Percentiles rank a stretch among this genome's conserved stretches.
Evolutionary conservation across 306 rosid genomes (phyloP).

Genomic region (Quillaja saponaria): DNA sequence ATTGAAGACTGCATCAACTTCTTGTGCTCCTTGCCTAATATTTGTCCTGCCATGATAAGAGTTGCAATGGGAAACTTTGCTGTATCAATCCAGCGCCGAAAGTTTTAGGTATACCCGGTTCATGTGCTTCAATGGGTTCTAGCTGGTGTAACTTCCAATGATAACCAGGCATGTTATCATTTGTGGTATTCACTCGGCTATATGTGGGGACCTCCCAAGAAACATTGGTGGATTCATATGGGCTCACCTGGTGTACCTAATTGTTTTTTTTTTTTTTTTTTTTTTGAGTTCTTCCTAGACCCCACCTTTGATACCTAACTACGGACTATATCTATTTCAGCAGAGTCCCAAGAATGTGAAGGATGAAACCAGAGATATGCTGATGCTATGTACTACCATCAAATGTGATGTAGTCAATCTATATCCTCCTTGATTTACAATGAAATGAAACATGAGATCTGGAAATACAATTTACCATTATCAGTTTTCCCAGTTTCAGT

Average conservation of each 20-base stretch:
- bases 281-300: too few species aligned
- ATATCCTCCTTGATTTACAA: constrained; percentile 43
- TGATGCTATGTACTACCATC: constrained; percentile 47
- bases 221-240: too few species aligned
- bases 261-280: too few species aligned
- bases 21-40: constrained; percentile 48
- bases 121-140: too few species aligned
- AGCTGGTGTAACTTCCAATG: too few species aligned
- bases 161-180: too few species aligned
- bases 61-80: constrained; percentile 39
- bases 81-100: constrained; percentile 28
- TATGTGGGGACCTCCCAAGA: too few species aligned
- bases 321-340: constrained; percentile 21
- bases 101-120: too few species aligned
- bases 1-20: constrained; percentile 48
- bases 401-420: constrained; percentile 36
- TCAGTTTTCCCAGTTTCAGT: too few species aligned
- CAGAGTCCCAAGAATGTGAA: constrained; percentile 42
- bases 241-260: too few species aligned
- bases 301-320: too few species aligned
- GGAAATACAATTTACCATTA: constrained; percentile 34
- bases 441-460: constrained; percentile 39
- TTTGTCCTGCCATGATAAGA: constrained; percentile 29
- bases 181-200: too few species aligned
- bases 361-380: constrained; percentile 42